Evolutionary conservation across 2,329 filamentous ascomycete genomes (phyloP).

Genomic region (Fusarium sp.): DNA sequence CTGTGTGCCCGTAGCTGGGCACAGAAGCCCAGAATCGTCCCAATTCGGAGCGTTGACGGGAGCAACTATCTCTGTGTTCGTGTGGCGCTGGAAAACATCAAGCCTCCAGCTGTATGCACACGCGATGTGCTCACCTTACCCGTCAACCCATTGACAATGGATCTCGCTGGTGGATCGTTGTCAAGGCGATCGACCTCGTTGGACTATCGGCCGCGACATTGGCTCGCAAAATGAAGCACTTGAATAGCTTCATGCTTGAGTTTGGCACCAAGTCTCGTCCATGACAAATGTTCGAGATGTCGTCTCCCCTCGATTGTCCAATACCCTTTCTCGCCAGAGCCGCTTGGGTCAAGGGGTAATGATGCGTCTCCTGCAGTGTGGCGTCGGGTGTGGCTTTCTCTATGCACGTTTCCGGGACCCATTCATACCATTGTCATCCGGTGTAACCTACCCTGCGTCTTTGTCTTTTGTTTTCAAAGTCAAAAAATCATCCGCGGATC

Average conservation of each 20-base stretch:
- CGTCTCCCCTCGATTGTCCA: neutral
- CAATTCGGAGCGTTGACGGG: slow-evolving; percentile 2
- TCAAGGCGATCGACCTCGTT: slow-evolving; percentile 23
- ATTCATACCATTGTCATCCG: slow-evolving; percentile 14
- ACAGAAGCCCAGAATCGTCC: neutral
- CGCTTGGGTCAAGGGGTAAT: slow-evolving; percentile 6
- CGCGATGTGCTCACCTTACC: slow-evolving; percentile 10
- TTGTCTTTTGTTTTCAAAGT: neutral
- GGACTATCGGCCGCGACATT: neutral
- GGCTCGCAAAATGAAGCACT: neutral
- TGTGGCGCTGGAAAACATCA: slow-evolving; percentile 7
- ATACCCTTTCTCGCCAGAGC: neutral
- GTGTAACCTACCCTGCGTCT: slow-evolving; percentile 13
- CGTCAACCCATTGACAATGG: neutral
- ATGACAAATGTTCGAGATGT: slow-evolving; percentile 16
- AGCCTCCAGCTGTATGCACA: neutral
- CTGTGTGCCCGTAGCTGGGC: neutral
- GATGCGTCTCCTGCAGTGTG: slow-evolving; percentile 12
- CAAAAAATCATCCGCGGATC: neutral
- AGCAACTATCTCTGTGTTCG: neutral
- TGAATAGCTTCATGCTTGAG: slow-evolving; percentile 8
- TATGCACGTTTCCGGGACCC: slow-evolving; percentile 32
- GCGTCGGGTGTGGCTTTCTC: slow-evolving; percentile 36
- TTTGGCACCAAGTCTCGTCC: neutral
- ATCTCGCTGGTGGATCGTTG: slow-evolving; percentile 17